A percentile compares a stretch with the other conserved stretches of the same genome.
These are phyloP conservation scores for Strobilomyces confusus DNA, from an alignment of 768 basidiomycete species.

Conservation along the genomic window DNA sequence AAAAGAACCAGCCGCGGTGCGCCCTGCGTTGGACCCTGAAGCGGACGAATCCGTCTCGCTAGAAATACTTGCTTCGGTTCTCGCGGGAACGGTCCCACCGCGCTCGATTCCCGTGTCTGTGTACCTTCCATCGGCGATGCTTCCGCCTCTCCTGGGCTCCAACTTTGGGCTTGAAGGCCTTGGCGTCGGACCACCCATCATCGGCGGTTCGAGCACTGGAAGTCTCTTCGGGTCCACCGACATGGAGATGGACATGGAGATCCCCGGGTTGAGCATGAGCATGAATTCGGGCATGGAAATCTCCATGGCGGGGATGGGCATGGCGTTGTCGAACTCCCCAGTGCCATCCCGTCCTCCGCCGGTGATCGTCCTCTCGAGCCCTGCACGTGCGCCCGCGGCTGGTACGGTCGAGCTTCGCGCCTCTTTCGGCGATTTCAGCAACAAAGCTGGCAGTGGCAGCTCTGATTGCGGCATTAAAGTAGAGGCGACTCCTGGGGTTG, in stretches of 20 bases:
- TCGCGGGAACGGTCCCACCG: constrained; percentile 46
- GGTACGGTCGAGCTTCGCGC: constrained; percentile 66
- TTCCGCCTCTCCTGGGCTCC: constrained; percentile 19
- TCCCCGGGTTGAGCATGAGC: constrained; percentile 33
- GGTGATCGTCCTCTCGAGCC: constrained; percentile 61
- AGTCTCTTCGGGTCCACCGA: constrained; percentile 31
- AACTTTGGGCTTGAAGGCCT: constrained; percentile 28
- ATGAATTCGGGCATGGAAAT: constrained; percentile 31
- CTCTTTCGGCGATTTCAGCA: constrained; percentile 47
- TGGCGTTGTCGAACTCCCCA: constrained; percentile 31
- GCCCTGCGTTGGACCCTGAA: constrained; percentile 24
- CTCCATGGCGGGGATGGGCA: constrained; percentile 28
- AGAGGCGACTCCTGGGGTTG: constrained; percentile 38
- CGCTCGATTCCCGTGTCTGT: constrained; percentile 66
- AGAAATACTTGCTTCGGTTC: constrained; percentile 59
- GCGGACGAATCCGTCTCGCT: constrained; percentile 37
- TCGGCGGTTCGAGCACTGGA: constrained; percentile 22
- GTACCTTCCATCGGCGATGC: constrained; percentile 44
- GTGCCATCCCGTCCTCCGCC: constrained; percentile 39
- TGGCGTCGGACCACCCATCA: constrained; percentile 23
- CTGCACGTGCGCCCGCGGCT: constrained; percentile 59
- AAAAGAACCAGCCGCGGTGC: background rate
- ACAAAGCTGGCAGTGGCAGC: constrained; percentile 8
- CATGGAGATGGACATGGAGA: constrained; percentile 35
- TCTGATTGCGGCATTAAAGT: constrained; percentile 24